A percentile compares a stretch with the other conserved stretches of the same genome.
These are phyloP conservation scores for Peziza echinospora DNA, from an alignment of 495 filamentous ascomycete genomes.

Conservation along the genomic window DNA sequence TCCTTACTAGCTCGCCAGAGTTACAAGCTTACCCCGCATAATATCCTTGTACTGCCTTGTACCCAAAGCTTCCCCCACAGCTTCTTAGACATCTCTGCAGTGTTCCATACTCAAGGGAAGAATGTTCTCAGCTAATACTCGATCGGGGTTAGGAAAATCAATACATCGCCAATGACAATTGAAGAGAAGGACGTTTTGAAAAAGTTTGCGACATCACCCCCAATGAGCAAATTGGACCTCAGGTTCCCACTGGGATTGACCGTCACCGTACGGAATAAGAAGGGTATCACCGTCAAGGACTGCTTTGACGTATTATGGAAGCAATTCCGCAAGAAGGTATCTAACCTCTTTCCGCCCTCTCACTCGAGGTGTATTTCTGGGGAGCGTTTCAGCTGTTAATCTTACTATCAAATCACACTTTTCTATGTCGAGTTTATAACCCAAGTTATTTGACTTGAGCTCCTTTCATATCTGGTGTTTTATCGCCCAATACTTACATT, in stretches of 20 bases:
- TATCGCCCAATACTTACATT: too few species aligned
- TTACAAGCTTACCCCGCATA: neutral
- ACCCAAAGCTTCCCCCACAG: neutral
- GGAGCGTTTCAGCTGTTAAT: neutral
- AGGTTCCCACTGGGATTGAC: constrained; percentile 71
- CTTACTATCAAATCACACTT: neutral
- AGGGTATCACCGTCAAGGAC: constrained; percentile 89
- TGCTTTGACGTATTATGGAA: constrained; percentile 85
- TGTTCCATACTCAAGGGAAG: constrained; percentile 2
- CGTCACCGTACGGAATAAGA: constrained; percentile 70
- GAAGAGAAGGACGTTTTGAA: constrained; percentile 57
- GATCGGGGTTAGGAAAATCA: constrained; percentile 48
- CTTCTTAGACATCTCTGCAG: constrained; percentile 1
- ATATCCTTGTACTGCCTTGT: neutral
- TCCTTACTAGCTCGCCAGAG: neutral
- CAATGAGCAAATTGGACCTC: constrained; percentile 82
- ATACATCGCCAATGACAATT: constrained; percentile 52
- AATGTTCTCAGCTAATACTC: neutral
- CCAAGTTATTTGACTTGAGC: too few species aligned
- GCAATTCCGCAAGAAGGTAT: constrained; percentile 79
- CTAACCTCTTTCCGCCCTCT: constrained; percentile 2
- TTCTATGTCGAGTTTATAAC: too few species aligned
- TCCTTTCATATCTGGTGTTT: too few species aligned
- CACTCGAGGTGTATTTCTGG: neutral
- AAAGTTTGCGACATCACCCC: constrained; percentile 54